Evolutionary conservation across 345 rosid genomes (phyloP), one percentile per base, ranked within the genome.

Genomic region (Salix arbutifolia): DNA sequence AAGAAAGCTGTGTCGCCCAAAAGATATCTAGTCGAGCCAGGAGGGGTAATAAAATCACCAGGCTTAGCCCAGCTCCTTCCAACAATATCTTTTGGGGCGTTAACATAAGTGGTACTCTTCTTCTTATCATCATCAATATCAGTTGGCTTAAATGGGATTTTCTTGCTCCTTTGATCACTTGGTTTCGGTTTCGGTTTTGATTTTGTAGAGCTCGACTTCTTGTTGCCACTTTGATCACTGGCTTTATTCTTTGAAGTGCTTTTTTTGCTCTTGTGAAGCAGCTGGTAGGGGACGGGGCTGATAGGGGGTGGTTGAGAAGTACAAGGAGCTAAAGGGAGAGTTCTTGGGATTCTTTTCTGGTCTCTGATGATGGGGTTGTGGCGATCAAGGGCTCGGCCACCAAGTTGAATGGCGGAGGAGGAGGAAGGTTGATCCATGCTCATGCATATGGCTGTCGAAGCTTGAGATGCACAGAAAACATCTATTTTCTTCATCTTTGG

Each of bases 291-390:
- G 35, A 77, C 77, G 62, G 89, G 88, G 50, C 74, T 73, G 77
- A 82, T 86, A 46, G 89, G 87, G 4, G 83, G 86, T 26, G 81
- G 76, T 6, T 84, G 86, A 37, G 85, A 82, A 77, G 83, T 78
- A 62, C 88, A 83, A 4, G 90, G 82, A 21, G 80, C 44, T 46
- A 78, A 66, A 67, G 89, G 78, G 50, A 75, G 82, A 21, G 86
- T 53, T 78, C 84, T 84, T 70, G 91, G 74, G 71, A 79, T 74
- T 79, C 98, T 89, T 76, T 82, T 88, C 42, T 82, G 86, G 70
- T 94, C 97, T 67, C 94, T 77, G 83, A 90, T 94, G 81, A 92
- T 90, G 23, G 97, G 97, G 50, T 94, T 92, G 85, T 92, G 91
- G 80, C 97, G 96, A 80, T 94, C 97, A 71, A 94, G 89, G 84